Conservation (phyloP, 2,329 filamentous ascomycete species). For the Fusarium agapanthi region DNA sequence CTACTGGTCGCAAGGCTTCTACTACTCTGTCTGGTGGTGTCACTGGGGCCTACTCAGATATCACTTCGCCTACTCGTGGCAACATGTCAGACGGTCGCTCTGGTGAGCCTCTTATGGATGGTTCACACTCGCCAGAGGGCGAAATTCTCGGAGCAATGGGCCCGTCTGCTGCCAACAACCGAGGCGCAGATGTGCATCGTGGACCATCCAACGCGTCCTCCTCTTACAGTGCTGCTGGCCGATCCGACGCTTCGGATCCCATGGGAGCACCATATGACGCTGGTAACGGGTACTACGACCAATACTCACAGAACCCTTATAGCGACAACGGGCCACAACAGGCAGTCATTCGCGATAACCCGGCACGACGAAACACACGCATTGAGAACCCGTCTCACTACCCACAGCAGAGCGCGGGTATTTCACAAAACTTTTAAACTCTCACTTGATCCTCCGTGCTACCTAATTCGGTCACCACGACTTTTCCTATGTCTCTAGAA, state of each 20-base stretch:
- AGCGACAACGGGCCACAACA: constrained; percentile 54
- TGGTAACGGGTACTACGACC: constrained; percentile 64
- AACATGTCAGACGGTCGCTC: constrained; percentile 74
- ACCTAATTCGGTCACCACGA: constrained; percentile 10
- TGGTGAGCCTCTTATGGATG: constrained; percentile 68
- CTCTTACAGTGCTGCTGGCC: constrained; percentile 84
- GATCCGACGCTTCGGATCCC: constrained; percentile 74
- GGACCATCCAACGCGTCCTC: constrained; percentile 96
- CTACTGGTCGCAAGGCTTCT: constrained; percentile 82
- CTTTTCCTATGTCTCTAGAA: constrained; percentile 35
- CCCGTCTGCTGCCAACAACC: constrained; percentile 72
- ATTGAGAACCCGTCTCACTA: constrained; percentile 92
- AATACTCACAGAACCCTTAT: constrained; percentile 67
- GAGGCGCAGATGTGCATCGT: constrained; percentile 77
- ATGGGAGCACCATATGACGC: constrained; percentile 58
- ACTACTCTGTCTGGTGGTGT: constrained; percentile 86
- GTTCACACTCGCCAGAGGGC: constrained; percentile 69
- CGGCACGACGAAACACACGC: constrained; percentile 88
- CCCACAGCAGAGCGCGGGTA: constrained; percentile 91
- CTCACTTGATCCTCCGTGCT: not conserved
- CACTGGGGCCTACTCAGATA: constrained; percentile 76
- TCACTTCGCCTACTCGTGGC: constrained; percentile 70
- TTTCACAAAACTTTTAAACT: constrained; percentile 91
- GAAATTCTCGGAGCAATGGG: constrained; percentile 87
- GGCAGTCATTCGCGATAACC: constrained; percentile 90